A percentile compares a stretch with the other conserved stretches of the same genome.
These are phyloP conservation scores for Tinospora cordifolia DNA, from an alignment of 164 flowering plant genomes.

Conservation along the genomic window DNA sequence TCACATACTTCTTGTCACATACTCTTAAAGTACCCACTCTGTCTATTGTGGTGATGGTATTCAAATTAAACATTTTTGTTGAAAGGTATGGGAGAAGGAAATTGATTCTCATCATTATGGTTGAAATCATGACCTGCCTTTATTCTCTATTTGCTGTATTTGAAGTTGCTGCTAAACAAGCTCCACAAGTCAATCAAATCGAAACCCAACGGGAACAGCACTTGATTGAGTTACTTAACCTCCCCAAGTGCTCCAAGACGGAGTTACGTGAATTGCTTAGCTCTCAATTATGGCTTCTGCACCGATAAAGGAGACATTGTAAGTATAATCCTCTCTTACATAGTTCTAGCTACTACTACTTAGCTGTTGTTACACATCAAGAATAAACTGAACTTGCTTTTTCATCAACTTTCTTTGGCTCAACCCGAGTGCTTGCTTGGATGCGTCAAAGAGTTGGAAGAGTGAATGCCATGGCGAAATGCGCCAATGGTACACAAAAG, in stretches of 20 bases:
- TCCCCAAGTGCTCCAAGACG: conserved; percentile 34
- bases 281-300: conserved; percentile 57
- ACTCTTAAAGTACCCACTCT: too few relatives aligned
- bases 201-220: conserved; percentile 48
- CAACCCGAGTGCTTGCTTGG: conserved; percentile 65
- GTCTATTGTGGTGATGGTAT: too few relatives aligned
- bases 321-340: not conserved
- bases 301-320: conserved; percentile 32
- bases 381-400: not conserved
- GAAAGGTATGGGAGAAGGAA: conserved; percentile 69
- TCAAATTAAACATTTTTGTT: too few relatives aligned
- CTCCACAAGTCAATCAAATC: conserved; percentile 36
- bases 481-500: conserved; percentile 46
- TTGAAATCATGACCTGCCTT: conserved; percentile 54
- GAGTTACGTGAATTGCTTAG: conserved; percentile 73
- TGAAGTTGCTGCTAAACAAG: conserved; percentile 28
- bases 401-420: conserved; percentile 26
- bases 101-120: conserved; percentile 52
- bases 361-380: too few relatives aligned
- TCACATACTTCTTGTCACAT: too few relatives aligned
- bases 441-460: conserved; percentile 3
- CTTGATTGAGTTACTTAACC: conserved; percentile 36
- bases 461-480: conserved; percentile 28
- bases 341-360: not conserved
- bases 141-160: conserved; percentile 34